Conservation (phyloP, 345 rosid genomes). For the Stellera chamaejasme region DNA sequence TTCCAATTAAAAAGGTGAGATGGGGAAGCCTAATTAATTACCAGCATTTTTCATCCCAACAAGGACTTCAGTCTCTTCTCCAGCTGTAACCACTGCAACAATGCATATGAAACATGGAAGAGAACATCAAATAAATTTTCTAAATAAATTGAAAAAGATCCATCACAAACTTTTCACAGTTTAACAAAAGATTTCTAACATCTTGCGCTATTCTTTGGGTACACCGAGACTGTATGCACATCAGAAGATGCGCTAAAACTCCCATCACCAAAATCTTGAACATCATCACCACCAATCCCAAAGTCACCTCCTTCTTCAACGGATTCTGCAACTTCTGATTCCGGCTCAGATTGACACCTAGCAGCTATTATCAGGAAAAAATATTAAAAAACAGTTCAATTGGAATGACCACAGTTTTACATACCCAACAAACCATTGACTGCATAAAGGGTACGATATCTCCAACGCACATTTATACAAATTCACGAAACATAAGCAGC, state of each 20-base stretch:
- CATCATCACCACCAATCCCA: conserved; percentile 62
- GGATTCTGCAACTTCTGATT: conserved; percentile 32
- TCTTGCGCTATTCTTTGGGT: conserved; percentile 72
- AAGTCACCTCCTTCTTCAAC: conserved; percentile 53
- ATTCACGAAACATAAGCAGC: no score
- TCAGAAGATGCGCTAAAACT: conserved; percentile 57
- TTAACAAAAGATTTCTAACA: conserved; percentile 20
- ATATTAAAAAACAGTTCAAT: no score
- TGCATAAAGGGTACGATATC: no score
- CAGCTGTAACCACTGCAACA: conserved; percentile 64
- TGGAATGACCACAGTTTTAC: no score
- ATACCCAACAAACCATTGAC: no score
- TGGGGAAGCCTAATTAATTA: conserved; percentile 17
- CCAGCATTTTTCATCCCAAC: conserved; percentile 90
- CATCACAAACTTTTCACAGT: background rate
- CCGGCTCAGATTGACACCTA: conserved; percentile 59
- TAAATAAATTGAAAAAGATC: background rate
- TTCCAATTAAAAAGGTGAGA: background rate
- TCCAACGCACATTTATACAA: no score
- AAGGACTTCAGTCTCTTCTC: conserved; percentile 69
- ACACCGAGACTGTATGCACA: conserved; percentile 54
- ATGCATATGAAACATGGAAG: conserved; percentile 6
- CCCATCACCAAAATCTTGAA: conserved; percentile 39
- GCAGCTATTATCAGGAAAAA: conserved; percentile 36
- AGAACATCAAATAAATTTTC: background rate